Percentiles rank a stretch among this genome's conserved stretches.
Conservation (phyloP, 177 flowering plant species). For the Tripterygium wilfordii region DNA sequence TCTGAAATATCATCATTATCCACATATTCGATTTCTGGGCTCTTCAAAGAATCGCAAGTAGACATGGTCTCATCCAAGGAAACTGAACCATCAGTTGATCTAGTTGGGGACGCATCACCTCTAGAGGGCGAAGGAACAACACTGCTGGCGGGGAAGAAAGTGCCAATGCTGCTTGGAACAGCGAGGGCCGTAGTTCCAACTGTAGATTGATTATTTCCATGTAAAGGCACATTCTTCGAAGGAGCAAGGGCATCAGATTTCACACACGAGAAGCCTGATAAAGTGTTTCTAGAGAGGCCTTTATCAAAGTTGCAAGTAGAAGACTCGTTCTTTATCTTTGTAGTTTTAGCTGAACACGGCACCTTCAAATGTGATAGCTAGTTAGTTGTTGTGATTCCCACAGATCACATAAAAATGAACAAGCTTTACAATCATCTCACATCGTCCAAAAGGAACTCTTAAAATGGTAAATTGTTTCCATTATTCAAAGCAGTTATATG, state of each 20-base stretch:
- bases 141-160: conserved; percentile 2
- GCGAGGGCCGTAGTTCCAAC: too few species aligned
- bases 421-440: too few species aligned
- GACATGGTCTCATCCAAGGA: conserved; percentile 88
- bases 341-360: conserved; percentile 30
- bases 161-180: conserved; percentile 5
- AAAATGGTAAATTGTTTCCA: too few species aligned
- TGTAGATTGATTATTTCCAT: too few species aligned
- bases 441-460: too few species aligned
- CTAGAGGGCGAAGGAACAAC: conserved; percentile 8
- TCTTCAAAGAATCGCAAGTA: conserved; percentile 51
- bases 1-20: conserved; percentile 53
- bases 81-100: conserved; percentile 54
- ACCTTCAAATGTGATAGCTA: conserved; percentile 31
- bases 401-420: too few species aligned
- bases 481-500: too few species aligned
- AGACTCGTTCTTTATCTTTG: conserved; percentile 36
- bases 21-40: conserved; percentile 55
- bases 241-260: conserved; percentile 18
- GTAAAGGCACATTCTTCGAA: conserved; percentile 6
- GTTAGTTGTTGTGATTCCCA: too few species aligned
- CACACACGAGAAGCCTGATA: conserved; percentile 6
- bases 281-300: conserved; percentile 5
- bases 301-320: conserved; percentile 11
- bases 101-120: conserved; percentile 27